Base-by-base conservation (phyloP, 2,329 filamentous ascomycete species). In the Diaporthe caulivora region DNA sequence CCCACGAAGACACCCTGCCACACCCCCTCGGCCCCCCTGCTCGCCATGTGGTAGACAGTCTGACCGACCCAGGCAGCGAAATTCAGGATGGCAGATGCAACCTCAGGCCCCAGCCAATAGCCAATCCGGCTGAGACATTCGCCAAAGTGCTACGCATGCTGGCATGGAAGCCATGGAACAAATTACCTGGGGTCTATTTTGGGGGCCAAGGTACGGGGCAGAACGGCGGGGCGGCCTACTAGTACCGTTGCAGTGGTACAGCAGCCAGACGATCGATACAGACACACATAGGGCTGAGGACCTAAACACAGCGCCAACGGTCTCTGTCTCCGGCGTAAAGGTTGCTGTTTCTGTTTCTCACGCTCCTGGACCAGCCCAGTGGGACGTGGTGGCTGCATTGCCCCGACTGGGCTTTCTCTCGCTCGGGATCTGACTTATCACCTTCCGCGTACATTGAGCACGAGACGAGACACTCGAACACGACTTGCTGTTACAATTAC, bases 11-110 rank as follows among this genome's bases (percentile, higher is more conserved):
- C 29, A 18, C 11, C 42, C 69, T 49, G 31, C n/a, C 69, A 71
- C 49, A 51, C 53, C 58, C 44, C 40, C 31, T 11, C 47, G 47
- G 47, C 15, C 62, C 62, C 62, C 62, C 55, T 42, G 26, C 37
- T 54, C 54, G 73, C 73, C 73, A 73, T 75, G 73, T 75, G 73
- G 71, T 71, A 73, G 58, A 18, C 64, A 18, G 26, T 40, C 55
- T 53, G 18, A 31, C 55, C 40, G 69, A 42, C 31, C 29, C 68
- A 58, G 54, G 44, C 68, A 70, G 68, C 31, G 42, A 70, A 60
- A 58, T 60, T 60, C 7, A 55, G 54, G 47, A 51, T 70, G 44
- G 49, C 68, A 71, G 58, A 53, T 44, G 69, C 55, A 51, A 62
- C 69, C 34, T 62, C 18, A 47, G 42, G 31, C 68, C 31, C 54